These are phyloP conservation scores for Paramecium sexaurelia DNA, from an alignment of 73 alveolate species.

Conservation along the genomic window DNA sequence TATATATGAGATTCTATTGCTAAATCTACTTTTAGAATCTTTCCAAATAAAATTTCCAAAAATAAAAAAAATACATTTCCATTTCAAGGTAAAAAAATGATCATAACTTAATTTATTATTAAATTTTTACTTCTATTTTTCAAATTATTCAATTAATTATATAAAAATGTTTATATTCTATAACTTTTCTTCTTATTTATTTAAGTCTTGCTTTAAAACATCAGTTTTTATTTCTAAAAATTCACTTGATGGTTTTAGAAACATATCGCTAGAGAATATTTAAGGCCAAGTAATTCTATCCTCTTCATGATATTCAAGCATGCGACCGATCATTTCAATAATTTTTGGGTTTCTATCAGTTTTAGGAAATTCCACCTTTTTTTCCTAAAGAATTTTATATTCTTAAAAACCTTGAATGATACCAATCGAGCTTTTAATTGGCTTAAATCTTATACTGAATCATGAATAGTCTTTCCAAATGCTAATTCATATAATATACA, in stretches of 20 bases:
- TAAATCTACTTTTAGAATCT: background rate
- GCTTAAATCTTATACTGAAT: background rate
- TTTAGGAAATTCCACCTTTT: background rate
- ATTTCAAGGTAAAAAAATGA: background rate
- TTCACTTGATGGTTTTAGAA: background rate
- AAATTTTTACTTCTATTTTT: background rate
- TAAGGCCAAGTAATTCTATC: constrained; percentile 36
- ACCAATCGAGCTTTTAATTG: background rate
- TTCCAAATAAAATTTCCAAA: constrained; percentile 14
- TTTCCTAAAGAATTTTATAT: background rate
- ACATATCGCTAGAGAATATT: background rate
- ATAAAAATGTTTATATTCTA: background rate
- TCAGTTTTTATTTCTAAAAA: background rate
- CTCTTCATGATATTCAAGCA: constrained; percentile 50
- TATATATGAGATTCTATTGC: background rate
- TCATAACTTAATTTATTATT: background rate
- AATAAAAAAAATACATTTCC: constrained; percentile 38
- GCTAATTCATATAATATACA: constrained; percentile 9
- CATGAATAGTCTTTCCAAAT: background rate
- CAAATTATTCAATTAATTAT: background rate
- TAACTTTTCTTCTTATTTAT: background rate
- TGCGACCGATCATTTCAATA: background rate
- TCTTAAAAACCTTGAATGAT: background rate
- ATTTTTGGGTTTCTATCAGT: background rate
- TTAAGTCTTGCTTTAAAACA: background rate